phyloP scores from a whole-genome alignment of 2,329 filamentous ascomycete species.

The Sclerotinia trifoliorum region DNA sequence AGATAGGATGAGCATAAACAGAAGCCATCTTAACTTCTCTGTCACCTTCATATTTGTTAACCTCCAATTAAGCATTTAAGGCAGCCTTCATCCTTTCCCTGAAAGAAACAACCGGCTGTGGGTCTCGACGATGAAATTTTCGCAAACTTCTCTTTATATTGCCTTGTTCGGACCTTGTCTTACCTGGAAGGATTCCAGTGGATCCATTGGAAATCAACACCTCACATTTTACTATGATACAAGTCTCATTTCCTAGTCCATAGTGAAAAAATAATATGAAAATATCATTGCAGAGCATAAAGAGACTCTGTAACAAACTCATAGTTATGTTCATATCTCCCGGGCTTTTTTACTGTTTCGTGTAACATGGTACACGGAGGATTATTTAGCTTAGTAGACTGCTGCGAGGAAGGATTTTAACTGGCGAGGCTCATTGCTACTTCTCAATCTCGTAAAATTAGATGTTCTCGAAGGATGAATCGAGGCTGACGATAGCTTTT shows the following conservation, averaged over 20 bases:
- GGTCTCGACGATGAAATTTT: not conserved
- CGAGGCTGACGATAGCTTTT: not conserved
- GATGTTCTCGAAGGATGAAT: not conserved
- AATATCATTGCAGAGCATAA: not conserved
- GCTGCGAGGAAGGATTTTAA: not conserved
- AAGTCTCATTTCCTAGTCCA: not conserved
- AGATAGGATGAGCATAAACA: not conserved
- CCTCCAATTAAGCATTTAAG: not conserved
- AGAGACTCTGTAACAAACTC: not conserved
- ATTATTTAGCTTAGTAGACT: not conserved
- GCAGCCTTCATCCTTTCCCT: not conserved
- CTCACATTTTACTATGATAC: not conserved
- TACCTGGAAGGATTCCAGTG: not conserved
- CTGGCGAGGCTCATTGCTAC: not conserved
- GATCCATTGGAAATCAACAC: not conserved
- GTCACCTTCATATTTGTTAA: accelerated
- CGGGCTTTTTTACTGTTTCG: not conserved
- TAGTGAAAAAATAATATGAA: not conserved
- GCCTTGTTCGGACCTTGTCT: not conserved
- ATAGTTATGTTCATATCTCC: not conserved
- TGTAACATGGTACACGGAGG: not conserved
- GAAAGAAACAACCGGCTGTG: not conserved
- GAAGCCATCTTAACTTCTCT: not conserved
- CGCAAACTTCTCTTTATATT: not conserved
- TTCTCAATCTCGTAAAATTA: not conserved